phyloP scores from a whole-genome alignment of 1,284 basidiomycete genomes.

The Cryptococcus maquisensis region DNA sequence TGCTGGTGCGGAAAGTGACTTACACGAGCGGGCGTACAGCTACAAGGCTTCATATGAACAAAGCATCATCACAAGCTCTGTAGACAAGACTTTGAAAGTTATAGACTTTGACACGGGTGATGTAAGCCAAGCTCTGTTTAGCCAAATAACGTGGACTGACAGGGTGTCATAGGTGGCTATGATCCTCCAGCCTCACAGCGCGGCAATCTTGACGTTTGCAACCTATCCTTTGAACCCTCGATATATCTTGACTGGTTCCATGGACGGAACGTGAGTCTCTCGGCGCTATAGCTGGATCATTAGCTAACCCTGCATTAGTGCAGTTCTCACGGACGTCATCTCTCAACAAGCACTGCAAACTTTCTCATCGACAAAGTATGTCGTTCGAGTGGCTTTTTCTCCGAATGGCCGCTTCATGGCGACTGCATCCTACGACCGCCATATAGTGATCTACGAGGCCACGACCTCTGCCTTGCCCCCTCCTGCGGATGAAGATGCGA shows the following conservation, averaged over 20 bases:
- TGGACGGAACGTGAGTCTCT: conserved; percentile 46
- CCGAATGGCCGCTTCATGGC: conserved; percentile 39
- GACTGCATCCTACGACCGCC: conserved; percentile 46
- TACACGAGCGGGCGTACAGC: conserved; percentile 3
- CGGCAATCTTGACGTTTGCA: conserved; percentile 44
- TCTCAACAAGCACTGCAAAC: conserved; percentile 37
- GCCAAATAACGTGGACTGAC: not conserved
- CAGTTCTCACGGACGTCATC: conserved; percentile 41
- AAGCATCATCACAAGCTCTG: conserved; percentile 69
- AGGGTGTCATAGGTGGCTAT: conserved; percentile 27
- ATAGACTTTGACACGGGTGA: conserved; percentile 74
- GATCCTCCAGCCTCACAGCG: conserved; percentile 40
- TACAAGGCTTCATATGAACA: conserved; percentile 21
- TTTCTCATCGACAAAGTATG: conserved; percentile 42
- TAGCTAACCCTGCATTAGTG: conserved; percentile 7
- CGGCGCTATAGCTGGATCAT: not conserved
- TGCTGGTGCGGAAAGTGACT: not conserved
- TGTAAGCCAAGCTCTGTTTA: conserved; percentile 21
- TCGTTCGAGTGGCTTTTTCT: conserved; percentile 44
- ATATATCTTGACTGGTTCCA: conserved; percentile 43
- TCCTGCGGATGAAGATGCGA: conserved; percentile 13
- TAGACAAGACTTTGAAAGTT: conserved; percentile 72
- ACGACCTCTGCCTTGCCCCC: conserved; percentile 5
- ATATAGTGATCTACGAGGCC: conserved; percentile 39
- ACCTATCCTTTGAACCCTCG: conserved; percentile 41